Evolutionary conservation across 1,139 yeast species (phyloP).

Genomic region (Martiniozyma asiatica): DNA sequence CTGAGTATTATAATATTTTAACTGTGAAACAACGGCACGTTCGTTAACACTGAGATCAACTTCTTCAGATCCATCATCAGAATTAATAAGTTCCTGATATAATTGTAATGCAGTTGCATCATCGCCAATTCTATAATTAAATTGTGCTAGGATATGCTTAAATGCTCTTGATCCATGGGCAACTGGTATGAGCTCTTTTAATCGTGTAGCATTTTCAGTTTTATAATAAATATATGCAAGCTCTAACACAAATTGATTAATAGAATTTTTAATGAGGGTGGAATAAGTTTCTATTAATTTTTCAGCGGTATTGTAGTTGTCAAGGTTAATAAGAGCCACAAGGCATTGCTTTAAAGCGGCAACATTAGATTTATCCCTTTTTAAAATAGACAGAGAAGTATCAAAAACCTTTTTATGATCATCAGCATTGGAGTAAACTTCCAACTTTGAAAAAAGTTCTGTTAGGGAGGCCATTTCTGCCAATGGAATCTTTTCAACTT

Average conservation of each 20-base stretch:
- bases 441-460: conserved; percentile 33
- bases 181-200: conserved; percentile 22
- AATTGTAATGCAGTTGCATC: conserved; percentile 40
- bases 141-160: conserved; percentile 74
- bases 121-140: conserved; percentile 56
- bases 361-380: conserved; percentile 29
- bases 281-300: conserved; percentile 34
- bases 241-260: conserved; percentile 36
- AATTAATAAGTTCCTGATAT: conserved; percentile 36
- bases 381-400: conserved; percentile 30
- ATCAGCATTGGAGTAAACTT: conserved; percentile 32
- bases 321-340: conserved; percentile 67
- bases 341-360: too few species aligned
- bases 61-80: conserved; percentile 20
- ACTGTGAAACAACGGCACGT: conserved; percentile 54
- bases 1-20: too few species aligned
- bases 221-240: conserved; percentile 64
- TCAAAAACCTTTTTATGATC: conserved; percentile 36
- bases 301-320: conserved; percentile 48
- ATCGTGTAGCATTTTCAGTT: conserved; percentile 31
- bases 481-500: too few species aligned
- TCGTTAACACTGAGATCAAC: conserved; percentile 61
- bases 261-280: conserved; percentile 20
- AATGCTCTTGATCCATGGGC: conserved; percentile 34
- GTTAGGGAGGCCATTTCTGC: conserved; percentile 25